phyloP scores from a whole-genome alignment of 2,329 filamentous ascomycete species.

The Fusarium verticillioides region DNA sequence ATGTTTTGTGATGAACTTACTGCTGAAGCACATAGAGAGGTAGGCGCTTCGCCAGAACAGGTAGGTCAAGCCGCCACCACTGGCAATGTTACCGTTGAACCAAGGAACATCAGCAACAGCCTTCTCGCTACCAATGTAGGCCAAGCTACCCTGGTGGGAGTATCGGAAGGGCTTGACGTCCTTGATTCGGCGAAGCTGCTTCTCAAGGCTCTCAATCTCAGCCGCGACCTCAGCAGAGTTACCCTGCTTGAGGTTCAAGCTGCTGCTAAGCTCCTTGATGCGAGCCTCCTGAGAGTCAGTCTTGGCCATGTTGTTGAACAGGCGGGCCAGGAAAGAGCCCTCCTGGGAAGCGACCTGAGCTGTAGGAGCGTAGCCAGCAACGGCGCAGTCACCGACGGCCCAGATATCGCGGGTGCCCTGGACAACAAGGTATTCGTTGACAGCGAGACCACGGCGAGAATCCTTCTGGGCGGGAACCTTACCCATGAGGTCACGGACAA shows the following conservation, averaged over 20 bases:
- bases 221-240: constrained; percentile 74
- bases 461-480: constrained; percentile 96
- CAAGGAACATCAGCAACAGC: constrained; percentile 97
- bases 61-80: constrained; percentile 93
- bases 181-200: constrained; percentile 87
- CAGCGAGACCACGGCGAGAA: constrained; percentile 91
- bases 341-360: constrained; percentile 97
- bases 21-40: constrained; percentile 99
- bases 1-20: constrained; percentile 66
- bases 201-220: constrained; percentile 88
- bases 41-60: constrained; percentile 99
- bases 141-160: constrained; percentile 95
- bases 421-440: constrained; percentile 98
- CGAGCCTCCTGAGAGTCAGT: constrained; percentile 83
- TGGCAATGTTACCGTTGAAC: constrained; percentile 96
- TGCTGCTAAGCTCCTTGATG: constrained; percentile 74
- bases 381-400: constrained; percentile 96
- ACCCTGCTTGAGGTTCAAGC: constrained; percentile 69
- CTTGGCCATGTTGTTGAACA: constrained; percentile 99
- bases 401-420: constrained; percentile 97
- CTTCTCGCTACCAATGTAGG: constrained; percentile 98
- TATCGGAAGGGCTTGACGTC: constrained; percentile 98
- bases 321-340: constrained; percentile 90
- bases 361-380: constrained; percentile 97
- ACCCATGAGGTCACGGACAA: constrained; percentile 90